phyloP scores from a whole-genome alignment of 805 yeast genomes.

The Citeromyces nyonsensis region DNA sequence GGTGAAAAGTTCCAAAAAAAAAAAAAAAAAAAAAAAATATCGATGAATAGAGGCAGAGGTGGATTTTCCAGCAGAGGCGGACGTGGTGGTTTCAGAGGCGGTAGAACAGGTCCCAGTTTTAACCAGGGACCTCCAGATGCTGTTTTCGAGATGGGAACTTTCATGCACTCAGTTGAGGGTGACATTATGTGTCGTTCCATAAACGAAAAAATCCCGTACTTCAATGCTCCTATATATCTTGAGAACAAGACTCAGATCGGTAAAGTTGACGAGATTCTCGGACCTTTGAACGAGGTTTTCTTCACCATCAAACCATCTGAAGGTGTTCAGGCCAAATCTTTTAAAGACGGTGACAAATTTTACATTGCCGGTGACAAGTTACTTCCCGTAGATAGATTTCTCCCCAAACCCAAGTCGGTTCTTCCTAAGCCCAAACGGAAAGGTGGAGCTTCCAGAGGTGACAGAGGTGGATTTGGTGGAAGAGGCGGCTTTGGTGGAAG shows the following conservation, averaged over 20 bases:
- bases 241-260: slow-evolving; percentile 95
- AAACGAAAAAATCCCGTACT: slow-evolving; percentile 89
- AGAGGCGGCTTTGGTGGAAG: slow-evolving; percentile 23
- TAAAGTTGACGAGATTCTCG: slow-evolving; percentile 94
- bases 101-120: slow-evolving; percentile 33
- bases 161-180: slow-evolving; percentile 87
- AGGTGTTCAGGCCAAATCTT: slow-evolving; percentile 88
- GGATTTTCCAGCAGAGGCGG: slow-evolving; percentile 32
- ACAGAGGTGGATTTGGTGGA: slow-evolving; percentile 27
- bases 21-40: slow-evolving; percentile 1
- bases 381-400: slow-evolving; percentile 88
- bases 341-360: slow-evolving; percentile 92
- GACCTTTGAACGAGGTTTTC: slow-evolving; percentile 95
- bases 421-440: slow-evolving; percentile 73
- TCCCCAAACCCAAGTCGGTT: slow-evolving; percentile 86
- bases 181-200: slow-evolving; percentile 94
- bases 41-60: slow-evolving; percentile 58
- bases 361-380: slow-evolving; percentile 91
- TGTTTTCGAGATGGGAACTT: slow-evolving; percentile 90
- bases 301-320: slow-evolving; percentile 94
- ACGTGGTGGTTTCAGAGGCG: slow-evolving; percentile 55
- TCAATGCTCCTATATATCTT: slow-evolving; percentile 94
- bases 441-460: slow-evolving; percentile 42
- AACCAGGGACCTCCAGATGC: slow-evolving; percentile 92
- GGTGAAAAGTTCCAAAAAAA: not conserved